Conservation (phyloP, 176 grass and related monocot genomes). For the Typha latifolia region DNA sequence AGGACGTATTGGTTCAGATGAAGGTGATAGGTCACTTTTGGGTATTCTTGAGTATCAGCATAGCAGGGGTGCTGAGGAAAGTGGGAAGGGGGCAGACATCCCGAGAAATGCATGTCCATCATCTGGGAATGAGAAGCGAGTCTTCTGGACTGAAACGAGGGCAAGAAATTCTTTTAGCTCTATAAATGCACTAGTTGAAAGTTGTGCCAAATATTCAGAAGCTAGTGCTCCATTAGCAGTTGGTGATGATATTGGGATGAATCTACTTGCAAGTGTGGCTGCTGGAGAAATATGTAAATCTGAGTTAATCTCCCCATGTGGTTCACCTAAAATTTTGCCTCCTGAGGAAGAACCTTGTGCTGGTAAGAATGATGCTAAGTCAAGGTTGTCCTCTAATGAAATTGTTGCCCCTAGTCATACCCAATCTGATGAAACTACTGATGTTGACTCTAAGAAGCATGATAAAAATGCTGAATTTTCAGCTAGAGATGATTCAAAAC, state of each 20-base stretch:
- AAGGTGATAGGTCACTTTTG: constrained; percentile 45
- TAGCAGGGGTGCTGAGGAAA: constrained; percentile 29
- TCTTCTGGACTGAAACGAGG: constrained; percentile 22
- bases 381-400: constrained; percentile 25
- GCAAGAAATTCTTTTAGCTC: constrained; percentile 61
- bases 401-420: constrained; percentile 3
- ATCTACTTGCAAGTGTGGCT: constrained; percentile 91
- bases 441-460: constrained; percentile 11
- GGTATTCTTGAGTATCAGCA: constrained; percentile 37
- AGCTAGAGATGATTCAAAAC: constrained; percentile 22
- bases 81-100: constrained; percentile 33
- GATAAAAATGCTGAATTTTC: constrained; percentile 24
- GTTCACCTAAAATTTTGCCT: constrained; percentile 35
- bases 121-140: constrained; percentile 40
- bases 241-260: constrained; percentile 78
- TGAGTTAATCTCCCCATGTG: constrained; percentile 42
- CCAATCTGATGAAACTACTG: constrained; percentile 22
- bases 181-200: constrained; percentile 89
- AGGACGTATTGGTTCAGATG: constrained; percentile 32
- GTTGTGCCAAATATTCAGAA: constrained; percentile 71
- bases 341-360: constrained; percentile 27
- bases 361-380: constrained; percentile 26
- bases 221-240: constrained; percentile 39
- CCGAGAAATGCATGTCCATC: constrained; percentile 29
- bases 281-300: constrained; percentile 78